Evolutionary conservation across 164 flowering plant species (phyloP), one percentile per base, ranked within the genome.

Genomic region (Piper betle): DNA sequence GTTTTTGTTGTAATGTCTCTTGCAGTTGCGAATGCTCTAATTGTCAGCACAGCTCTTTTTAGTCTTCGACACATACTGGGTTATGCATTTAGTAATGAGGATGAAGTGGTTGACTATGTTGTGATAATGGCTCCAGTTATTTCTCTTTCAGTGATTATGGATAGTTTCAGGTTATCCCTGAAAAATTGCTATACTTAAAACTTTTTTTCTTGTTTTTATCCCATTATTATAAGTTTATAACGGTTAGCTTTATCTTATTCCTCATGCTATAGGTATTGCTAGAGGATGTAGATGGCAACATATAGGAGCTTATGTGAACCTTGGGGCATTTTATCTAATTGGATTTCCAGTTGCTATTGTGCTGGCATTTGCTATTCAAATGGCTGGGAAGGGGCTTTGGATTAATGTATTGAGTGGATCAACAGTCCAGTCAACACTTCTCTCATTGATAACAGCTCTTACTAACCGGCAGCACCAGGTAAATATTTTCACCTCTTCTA

Each of bases 371-470:
- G 64, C 66, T 73, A 18, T 70, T 0, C 59, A 74, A 16, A 48
- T 80, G 16, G 62, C 81, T 69, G 95, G 85, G 57, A 80, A 52
- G 62, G 97, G 97, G 3, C 84, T 87, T 1, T 90, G 95, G 95
- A 73, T 84, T 52, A 95, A 95, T 13, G 72, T 87, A 40, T 66
- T 69, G 52, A 52, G 63, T 43, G 95, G 95, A 20, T 64, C 85
- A 38, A 48, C 69, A 52, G n/a, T 82, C 19, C 97, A 90, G 65
- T 41, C 77, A 13, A 8, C 55, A 37, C 58, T 85, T 39, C 84
- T 82, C 13, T 17, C 65, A 4, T 12, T 79, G 8, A 72, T 90
- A 25, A 79, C 90, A 48, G 19, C 71, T 48, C 69, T 73, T 37
- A 80, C 80, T 12, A 74, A 84, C 62, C 87, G 92, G 92, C 77